Conservation (phyloP, 176 grass and related monocot species). For the Aegilops tauschii region DNA sequence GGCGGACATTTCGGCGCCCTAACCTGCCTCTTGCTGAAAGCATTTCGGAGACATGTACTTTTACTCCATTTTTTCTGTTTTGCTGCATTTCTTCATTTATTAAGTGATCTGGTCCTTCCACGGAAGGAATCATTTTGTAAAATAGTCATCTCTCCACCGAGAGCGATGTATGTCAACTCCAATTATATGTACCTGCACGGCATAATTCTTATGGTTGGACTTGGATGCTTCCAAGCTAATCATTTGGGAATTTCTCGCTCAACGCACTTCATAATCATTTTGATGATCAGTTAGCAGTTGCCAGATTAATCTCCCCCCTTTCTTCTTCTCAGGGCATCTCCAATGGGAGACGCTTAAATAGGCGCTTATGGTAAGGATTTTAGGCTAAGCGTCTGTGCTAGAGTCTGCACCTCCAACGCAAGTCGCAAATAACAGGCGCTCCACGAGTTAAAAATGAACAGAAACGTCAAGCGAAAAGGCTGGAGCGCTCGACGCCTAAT, state of each 20-base stretch:
- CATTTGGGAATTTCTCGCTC: conserved; percentile 13
- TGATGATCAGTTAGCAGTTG: conserved; percentile 20
- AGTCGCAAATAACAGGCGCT: too few species aligned
- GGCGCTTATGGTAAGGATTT: too few species aligned
- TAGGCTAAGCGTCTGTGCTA: too few species aligned
- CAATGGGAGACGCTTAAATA: too few species aligned
- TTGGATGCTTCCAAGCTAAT: conserved; percentile 31
- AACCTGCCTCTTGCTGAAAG: neutral
- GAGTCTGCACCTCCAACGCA: too few species aligned
- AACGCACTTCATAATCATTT: conserved; percentile 22
- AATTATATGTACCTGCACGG: neutral
- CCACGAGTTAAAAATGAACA: too few species aligned
- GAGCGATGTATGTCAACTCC: conserved; percentile 42
- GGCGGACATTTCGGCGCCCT: neutral
- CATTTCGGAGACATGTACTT: neutral
- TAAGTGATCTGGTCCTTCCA: neutral
- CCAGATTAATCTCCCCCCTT: neutral
- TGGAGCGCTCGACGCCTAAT: too few species aligned
- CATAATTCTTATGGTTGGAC: conserved; percentile 33
- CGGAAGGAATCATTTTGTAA: neutral
- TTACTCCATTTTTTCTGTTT: neutral
- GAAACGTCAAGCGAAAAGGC: too few species aligned
- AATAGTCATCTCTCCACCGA: neutral
- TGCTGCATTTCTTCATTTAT: neutral
- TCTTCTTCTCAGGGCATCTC: neutral